Evolutionary conservation across 768 basidiomycete genomes (phyloP).

Genomic region (Auricularia cornea): DNA sequence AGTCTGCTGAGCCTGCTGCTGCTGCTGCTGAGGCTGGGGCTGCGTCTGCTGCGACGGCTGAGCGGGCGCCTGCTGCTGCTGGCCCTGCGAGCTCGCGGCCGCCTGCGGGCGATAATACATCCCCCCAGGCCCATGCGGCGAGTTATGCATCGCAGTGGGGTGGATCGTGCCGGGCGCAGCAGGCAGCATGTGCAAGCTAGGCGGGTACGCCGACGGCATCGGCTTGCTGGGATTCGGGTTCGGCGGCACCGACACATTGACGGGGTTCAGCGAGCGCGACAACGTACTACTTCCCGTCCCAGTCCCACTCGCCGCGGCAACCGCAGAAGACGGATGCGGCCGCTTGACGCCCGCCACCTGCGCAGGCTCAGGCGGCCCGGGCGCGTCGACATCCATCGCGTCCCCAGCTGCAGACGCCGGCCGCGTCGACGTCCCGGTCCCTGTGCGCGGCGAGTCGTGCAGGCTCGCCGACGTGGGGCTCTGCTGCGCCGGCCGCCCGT

Average conservation of each 20-base stretch:
- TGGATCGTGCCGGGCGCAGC: neutral
- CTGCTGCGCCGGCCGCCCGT: too few relatives aligned
- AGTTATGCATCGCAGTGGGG: neutral
- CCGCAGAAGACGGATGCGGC: neutral
- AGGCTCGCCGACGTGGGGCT: too few relatives aligned
- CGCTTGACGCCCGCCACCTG: neutral
- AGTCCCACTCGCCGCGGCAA: too few relatives aligned
- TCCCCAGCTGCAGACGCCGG: too few relatives aligned
- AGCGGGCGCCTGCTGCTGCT: too few relatives aligned
- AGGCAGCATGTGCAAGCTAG: neutral
- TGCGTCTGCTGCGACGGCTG: conserved; percentile 13
- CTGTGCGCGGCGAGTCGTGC: too few relatives aligned
- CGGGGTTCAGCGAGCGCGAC: too few relatives aligned
- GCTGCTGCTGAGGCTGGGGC: conserved; percentile 12
- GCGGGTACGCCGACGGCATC: neutral
- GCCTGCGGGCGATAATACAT: neutral
- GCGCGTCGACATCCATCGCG: neutral
- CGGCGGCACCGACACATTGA: too few relatives aligned
- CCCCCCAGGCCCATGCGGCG: neutral
- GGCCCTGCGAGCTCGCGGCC: conserved; percentile 6
- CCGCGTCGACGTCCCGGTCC: too few relatives aligned
- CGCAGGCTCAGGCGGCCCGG: neutral
- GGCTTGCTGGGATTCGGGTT: too few relatives aligned
- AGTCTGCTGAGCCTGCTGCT: conserved; percentile 5
- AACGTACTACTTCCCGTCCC: too few relatives aligned